Base-by-base conservation (phyloP, 73 alveolate genomes). In the Paramecium primaurelia region DNA sequence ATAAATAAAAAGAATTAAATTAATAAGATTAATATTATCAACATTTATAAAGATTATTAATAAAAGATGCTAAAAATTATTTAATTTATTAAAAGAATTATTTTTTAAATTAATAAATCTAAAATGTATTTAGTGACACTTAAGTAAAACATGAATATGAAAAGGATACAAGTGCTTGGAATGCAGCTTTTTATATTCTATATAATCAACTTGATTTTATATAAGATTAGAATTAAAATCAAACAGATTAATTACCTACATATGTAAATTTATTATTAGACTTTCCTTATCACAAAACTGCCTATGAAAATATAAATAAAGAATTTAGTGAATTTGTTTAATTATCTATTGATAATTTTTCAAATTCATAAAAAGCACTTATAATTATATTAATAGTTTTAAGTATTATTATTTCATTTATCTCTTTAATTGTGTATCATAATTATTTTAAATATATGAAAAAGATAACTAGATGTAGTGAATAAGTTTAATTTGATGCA, bases 401-500 rank as follows among this genome's bases (percentile, higher is more conserved):
- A 20, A 26, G 47, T 14, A 80, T 80, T 42, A 26, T 42, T 22
- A 44, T 80, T 4, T 34, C 71, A 20, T 44, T 80, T 5, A 32
- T 80, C 11, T 32, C 84, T 34, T 9, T 64, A 7, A 12, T 80
- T 10, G 91, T 47, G 18, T 73, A 73, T 38, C 32, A 73, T 20
- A 73, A 73, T 20, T 73, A 73, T 38, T 73, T 36, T 36, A 37
- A 20, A 32, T 73, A 37, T 18, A 14, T 73, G 18, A 73, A 73
- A 73, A 73, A 73, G 28, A 37, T 37, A 11, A 37, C 87, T 5
- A 80, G 91, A 80, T 45, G 91, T 45, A 44, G 71, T 49, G 91
- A 80, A 36, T 47, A 80, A 18, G 91, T 80, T 2, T 8, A 28
- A 45, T 45, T 80, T 3, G 91, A 80, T 22, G 47, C 47, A 18